These are phyloP conservation scores for Botrytis fragariae DNA, from an alignment of 2,329 filamentous ascomycete genomes.

Conservation along the genomic window DNA sequence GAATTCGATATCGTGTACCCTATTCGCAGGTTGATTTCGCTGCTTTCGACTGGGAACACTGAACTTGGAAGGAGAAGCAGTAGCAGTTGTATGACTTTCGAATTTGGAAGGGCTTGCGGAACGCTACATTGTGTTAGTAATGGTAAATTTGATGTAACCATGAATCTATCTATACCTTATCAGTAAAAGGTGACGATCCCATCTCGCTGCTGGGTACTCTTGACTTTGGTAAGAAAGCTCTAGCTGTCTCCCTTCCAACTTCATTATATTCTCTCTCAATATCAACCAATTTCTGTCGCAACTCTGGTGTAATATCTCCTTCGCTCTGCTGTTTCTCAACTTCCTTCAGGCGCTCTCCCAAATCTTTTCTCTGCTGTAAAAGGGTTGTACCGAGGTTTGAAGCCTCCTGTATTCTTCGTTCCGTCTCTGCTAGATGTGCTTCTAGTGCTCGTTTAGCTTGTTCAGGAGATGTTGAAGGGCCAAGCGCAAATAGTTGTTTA, in stretches of 20 bases:
- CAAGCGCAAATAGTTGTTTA: conserved; percentile 72
- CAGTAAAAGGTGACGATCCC: conserved; percentile 44
- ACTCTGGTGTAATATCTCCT: conserved; percentile 75
- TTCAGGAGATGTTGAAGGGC: conserved; percentile 72
- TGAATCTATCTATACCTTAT: conserved; percentile 43
- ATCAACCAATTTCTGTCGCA: conserved; percentile 78
- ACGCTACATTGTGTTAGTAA: conserved; percentile 48
- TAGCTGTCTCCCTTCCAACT: conserved; percentile 82
- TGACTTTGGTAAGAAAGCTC: conserved; percentile 84
- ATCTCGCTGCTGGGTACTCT: conserved; percentile 70
- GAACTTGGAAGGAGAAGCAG: conserved; percentile 84
- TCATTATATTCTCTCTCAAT: conserved; percentile 96
- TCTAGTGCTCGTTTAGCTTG: conserved; percentile 87
- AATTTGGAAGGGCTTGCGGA: conserved; percentile 75
- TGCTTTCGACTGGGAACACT: conserved; percentile 83
- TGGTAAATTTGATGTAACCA: conserved; percentile 18
- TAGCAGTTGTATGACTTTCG: conserved; percentile 76
- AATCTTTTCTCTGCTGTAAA: conserved; percentile 79
- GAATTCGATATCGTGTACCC: conserved; percentile 94
- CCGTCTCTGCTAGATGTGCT: conserved; percentile 88
- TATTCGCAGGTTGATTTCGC: conserved; percentile 82
- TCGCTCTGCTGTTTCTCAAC: conserved; percentile 76
- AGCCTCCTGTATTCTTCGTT: conserved; percentile 85
- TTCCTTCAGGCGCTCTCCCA: conserved; percentile 78
- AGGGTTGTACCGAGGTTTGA: conserved; percentile 85